A percentile compares a stretch with the other conserved stretches of the same genome.
Evolutionary conservation across 2,329 filamentous ascomycete genomes (phyloP).

Genomic region (Grosmannia penicillata): DNA sequence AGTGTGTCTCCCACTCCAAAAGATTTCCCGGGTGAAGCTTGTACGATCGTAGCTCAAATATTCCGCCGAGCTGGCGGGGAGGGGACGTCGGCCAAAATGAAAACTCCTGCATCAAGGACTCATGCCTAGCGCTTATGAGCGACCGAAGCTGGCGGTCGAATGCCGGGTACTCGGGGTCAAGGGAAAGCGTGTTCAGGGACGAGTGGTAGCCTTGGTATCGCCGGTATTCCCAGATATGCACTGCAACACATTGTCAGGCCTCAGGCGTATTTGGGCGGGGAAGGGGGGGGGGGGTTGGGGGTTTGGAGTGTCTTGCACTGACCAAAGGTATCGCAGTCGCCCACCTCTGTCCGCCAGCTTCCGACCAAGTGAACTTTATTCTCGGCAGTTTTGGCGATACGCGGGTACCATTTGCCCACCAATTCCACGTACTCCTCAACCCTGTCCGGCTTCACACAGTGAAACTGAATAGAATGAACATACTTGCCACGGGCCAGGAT

Average conservation of each 20-base stretch:
- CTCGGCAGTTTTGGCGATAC: conserved; percentile 67
- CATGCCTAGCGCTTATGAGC: conserved; percentile 73
- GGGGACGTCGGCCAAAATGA: conserved; percentile 97
- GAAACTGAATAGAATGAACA: conserved; percentile 93
- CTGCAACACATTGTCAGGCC: conserved; percentile 35
- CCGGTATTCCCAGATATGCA: conserved; percentile 99
- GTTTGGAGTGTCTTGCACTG: no score
- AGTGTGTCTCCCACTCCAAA: conserved; percentile 97
- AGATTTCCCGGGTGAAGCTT: conserved; percentile 91
- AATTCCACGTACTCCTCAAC: conserved; percentile 88
- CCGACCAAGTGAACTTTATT: conserved; percentile 95
- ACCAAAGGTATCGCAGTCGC: conserved; percentile 95
- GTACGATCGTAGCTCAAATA: conserved; percentile 95
- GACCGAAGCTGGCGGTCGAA: conserved; percentile 76
- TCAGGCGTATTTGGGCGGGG: no score
- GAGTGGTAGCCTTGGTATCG: conserved; percentile 91
- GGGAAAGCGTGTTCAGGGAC: conserved; percentile 71
- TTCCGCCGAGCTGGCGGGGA: conserved; percentile 73
- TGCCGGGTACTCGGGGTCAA: conserved; percentile 66
- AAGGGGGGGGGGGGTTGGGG: no score
- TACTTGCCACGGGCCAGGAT: conserved; percentile 94
- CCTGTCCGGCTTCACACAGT: conserved; percentile 89
- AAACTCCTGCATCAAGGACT: conserved; percentile 97
- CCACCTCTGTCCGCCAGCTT: conserved; percentile 96
- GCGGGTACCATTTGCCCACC: conserved; percentile 83